Percentiles rank a stretch among this genome's conserved stretches.
Conservation (phyloP, 768 basidiomycete species). For the Tubosaeta sp. region DNA sequence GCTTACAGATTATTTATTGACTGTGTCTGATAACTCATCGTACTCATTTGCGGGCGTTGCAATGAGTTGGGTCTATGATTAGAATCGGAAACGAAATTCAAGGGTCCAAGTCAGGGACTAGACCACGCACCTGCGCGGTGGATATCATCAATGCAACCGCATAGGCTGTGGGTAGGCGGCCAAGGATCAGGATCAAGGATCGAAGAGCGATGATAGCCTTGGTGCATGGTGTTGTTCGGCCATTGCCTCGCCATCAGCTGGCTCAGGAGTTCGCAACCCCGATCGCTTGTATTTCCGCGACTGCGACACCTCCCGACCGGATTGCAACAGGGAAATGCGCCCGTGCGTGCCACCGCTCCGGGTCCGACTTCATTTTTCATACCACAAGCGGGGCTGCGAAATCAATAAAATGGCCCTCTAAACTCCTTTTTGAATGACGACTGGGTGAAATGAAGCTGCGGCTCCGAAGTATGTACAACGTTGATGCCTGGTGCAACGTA, state of each 20-base stretch:
- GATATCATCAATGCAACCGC: not conserved
- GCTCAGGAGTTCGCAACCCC: not conserved
- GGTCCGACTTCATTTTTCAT: constrained; percentile 17
- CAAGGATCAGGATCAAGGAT: not conserved
- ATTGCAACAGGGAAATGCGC: constrained; percentile 3
- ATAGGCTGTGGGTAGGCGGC: not conserved
- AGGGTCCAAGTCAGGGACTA: not conserved
- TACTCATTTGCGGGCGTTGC: not conserved
- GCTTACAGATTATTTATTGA: not conserved
- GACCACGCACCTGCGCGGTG: not conserved
- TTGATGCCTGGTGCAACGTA: constrained; percentile 11
- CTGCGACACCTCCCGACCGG: constrained; percentile 6
- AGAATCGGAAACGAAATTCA: not conserved
- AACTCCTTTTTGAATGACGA: not conserved
- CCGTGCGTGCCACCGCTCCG: constrained; percentile 8
- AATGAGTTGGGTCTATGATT: not conserved
- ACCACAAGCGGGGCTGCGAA: not conserved
- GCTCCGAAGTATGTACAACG: constrained; percentile 13
- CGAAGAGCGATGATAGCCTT: not conserved
- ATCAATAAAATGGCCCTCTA: not conserved
- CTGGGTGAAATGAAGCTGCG: constrained; percentile 11
- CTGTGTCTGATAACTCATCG: not conserved
- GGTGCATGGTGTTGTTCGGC: not conserved
- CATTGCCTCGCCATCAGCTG: constrained; percentile 2
- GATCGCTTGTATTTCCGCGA: constrained; percentile 5